Evolutionary conservation across 2,329 filamentous ascomycete genomes (phyloP), one percentile per base, ranked within the genome.

Genomic region (Aspergillus ustus): DNA sequence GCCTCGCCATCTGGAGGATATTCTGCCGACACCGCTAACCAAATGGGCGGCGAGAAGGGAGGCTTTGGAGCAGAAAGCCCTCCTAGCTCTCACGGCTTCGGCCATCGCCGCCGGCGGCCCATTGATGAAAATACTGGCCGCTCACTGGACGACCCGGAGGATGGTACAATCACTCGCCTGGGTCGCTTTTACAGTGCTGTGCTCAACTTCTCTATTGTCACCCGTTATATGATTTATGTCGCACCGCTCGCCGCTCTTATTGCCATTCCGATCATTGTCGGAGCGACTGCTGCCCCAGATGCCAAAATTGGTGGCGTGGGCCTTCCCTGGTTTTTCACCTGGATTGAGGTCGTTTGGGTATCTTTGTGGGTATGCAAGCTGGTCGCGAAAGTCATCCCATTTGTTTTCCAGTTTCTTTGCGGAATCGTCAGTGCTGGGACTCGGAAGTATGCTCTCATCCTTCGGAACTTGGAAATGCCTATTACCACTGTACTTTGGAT

Each of bases 331-430:
- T 86, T 89, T 75, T 89, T 88, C 76, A 81, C 82, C 19, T 89
- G 87, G 87, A 77, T 89, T 43, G 86, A 89, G 72, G 81, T 89
- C 51, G 80, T 89, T 57, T 89, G 87, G 87, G 75, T 87, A 43
- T 84, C 83, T 69, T 76, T 89, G 62, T 89, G 87, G 87, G 80
- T 80, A 15, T 84, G 83, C 66, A 89, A 89, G 72, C 77, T 88
- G 52, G 73, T 87, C 28, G 84, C 84, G 7, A 84, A 85, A 67
- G 82, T 84, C 66, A 70, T 89, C 51, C 87, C 87, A 1, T 82
- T 77, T 52, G 63, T 89, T 37, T 89, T 89, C 72, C 84, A 88
- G 65, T 82, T 86, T 59, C 73, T 89, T 11, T 83, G 83, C 60
- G 87, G 87, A 22, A 85, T 89, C 44, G 85, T 89, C 52, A 89